A percentile compares a stretch with the other conserved stretches of the same genome.
Conservation (phyloP, 148 eudicot genomes). For the Cornus florida region DNA sequence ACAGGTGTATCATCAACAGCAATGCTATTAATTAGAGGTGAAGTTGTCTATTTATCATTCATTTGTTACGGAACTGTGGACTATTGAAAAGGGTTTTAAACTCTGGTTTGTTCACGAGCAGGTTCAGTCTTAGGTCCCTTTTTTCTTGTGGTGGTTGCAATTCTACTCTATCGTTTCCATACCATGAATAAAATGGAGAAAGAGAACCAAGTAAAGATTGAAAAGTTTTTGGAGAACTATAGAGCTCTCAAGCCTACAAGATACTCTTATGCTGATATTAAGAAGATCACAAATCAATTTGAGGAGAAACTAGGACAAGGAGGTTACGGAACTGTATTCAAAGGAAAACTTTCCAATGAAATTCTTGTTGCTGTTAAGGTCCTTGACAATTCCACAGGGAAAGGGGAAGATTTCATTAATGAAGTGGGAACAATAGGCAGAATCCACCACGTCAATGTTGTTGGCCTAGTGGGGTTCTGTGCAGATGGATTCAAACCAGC, state of each 20-base stretch:
- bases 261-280: slow-evolving; percentile 2
- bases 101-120: too few relatives aligned
- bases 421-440: too few relatives aligned
- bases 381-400: not conserved
- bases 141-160: not conserved
- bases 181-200: not conserved
- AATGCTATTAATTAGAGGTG: not conserved
- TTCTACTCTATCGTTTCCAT: not conserved
- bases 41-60: not conserved
- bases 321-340: slow-evolving; percentile 2
- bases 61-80: too few relatives aligned
- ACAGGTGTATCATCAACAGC: slow-evolving; percentile 7
- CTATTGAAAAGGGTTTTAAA: too few relatives aligned
- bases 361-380: slow-evolving; percentile 29
- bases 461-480: not conserved
- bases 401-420: not conserved
- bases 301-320: too few relatives aligned
- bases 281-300: too few relatives aligned
- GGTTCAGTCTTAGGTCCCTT: not conserved
- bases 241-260: not conserved
- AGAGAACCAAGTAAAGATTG: not conserved
- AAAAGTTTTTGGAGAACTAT: slow-evolving; percentile 1
- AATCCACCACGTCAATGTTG: slow-evolving; percentile 2
- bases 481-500: not conserved
- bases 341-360: slow-evolving; percentile 29